Conservation (phyloP, 179 eudicot species). For the Silene coronaria region DNA sequence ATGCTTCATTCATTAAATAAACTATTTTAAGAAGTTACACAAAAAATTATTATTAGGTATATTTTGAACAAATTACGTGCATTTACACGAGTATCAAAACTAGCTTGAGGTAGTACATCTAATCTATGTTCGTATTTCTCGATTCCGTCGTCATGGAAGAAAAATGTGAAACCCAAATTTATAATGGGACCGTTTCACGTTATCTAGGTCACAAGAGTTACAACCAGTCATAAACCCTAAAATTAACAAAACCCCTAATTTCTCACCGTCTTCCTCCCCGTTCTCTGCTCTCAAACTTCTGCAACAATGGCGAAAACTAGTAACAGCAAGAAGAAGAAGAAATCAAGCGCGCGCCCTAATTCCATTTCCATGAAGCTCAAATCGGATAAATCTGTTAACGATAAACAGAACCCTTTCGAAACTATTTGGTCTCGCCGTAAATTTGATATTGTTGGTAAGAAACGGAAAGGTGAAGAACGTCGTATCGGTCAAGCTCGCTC, state of each 20-base stretch:
- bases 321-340: constrained; percentile 41
- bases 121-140: no score
- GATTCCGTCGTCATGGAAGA: no score
- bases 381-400: constrained; percentile 30
- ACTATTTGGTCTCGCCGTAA: constrained; percentile 86
- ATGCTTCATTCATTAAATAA: no score
- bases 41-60: no score
- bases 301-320: constrained; percentile 58
- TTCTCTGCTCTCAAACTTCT: neutral
- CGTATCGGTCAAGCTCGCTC: constrained; percentile 83
- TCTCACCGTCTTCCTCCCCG: neutral
- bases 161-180: no score
- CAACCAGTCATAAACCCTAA: constrained; percentile 23
- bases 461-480: constrained; percentile 72
- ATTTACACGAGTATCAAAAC: no score
- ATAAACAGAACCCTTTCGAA: constrained; percentile 69
- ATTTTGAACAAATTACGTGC: no score
- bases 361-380: constrained; percentile 50
- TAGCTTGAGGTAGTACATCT: no score
- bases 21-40: no score
- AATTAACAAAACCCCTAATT: neutral
- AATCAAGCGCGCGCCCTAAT: constrained; percentile 34
- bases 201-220: no score
- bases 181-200: no score
- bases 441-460: constrained; percentile 74